phyloP scores from a whole-genome alignment of 140 eudicot species.

The Anethum foeniculum region DNA sequence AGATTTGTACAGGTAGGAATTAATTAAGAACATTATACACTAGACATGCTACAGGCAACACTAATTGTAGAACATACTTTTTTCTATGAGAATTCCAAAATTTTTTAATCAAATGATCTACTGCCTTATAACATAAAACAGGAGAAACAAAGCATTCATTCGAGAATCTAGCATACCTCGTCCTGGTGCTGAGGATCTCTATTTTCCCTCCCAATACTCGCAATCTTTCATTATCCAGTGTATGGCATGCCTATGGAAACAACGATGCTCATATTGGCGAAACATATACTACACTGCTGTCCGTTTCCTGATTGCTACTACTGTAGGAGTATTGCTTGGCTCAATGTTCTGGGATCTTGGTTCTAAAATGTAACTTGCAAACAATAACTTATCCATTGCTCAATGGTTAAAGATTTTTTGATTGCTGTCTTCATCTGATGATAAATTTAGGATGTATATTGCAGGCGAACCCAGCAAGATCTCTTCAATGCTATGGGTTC shows the following conservation, averaged over 20 bases:
- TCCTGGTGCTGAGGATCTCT: conserved; percentile 48
- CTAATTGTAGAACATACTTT: background rate
- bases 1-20: conserved; percentile 31
- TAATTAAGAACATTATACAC: no score
- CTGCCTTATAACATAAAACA: conserved; percentile 12
- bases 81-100: background rate
- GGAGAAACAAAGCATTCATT: conserved; percentile 70
- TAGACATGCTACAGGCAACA: background rate
- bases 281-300: conserved; percentile 71
- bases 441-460: background rate
- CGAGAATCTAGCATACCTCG: conserved; percentile 48
- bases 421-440: background rate
- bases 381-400: background rate
- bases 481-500: conserved; percentile 69
- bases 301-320: conserved; percentile 55
- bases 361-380: conserved; percentile 37
- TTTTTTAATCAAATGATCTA: background rate
- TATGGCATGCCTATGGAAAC: conserved; percentile 79
- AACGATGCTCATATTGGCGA: conserved; percentile 70
- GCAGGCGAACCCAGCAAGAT: conserved; percentile 35
- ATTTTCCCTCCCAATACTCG: conserved; percentile 45
- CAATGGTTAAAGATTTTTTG: conserved; percentile 6
- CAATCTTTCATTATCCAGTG: conserved; percentile 50
- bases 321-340: conserved; percentile 54
- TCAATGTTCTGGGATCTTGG: conserved; percentile 76